Conservation (phyloP, 1,139 yeast genomes). For the Lodderomyces jiufengensis region DNA sequence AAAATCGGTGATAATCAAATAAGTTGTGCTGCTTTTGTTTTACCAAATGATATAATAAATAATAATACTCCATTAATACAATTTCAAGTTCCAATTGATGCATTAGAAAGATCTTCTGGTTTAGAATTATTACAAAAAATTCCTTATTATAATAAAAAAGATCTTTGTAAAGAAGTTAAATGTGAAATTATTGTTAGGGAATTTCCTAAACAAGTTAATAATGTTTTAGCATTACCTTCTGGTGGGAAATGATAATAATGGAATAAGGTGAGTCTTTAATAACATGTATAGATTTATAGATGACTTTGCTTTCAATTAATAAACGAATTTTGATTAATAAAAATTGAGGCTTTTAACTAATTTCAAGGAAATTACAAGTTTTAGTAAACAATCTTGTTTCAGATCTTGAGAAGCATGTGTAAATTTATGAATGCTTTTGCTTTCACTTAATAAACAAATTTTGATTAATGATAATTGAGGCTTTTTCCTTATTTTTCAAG, state of each 20-base stretch:
- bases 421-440: too few species aligned
- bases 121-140: slow-evolving; percentile 72
- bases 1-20: slow-evolving; percentile 45
- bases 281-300: neutral
- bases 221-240: slow-evolving; percentile 21
- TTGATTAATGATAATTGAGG: too few species aligned
- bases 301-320: too few species aligned
- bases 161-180: slow-evolving; percentile 73
- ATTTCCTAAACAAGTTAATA: slow-evolving; percentile 51
- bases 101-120: slow-evolving; percentile 84
- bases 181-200: slow-evolving; percentile 86
- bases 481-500: too few species aligned
- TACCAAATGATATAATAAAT: slow-evolving; percentile 77
- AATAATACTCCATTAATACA: slow-evolving; percentile 66
- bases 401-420: too few species aligned
- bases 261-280: neutral
- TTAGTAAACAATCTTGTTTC: too few species aligned
- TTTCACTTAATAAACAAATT: too few species aligned
- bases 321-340: too few species aligned
- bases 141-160: slow-evolving; percentile 55
- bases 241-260: slow-evolving; percentile 5
- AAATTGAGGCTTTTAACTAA: too few species aligned
- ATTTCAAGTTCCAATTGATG: slow-evolving; percentile 87
- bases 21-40: slow-evolving; percentile 86
- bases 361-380: too few species aligned